Evolutionary conservation across 225 moss, liverwort and hornwort genomes (phyloP), one percentile per base, ranked within the genome.

Genomic region (Sphagnum tenellum): DNA sequence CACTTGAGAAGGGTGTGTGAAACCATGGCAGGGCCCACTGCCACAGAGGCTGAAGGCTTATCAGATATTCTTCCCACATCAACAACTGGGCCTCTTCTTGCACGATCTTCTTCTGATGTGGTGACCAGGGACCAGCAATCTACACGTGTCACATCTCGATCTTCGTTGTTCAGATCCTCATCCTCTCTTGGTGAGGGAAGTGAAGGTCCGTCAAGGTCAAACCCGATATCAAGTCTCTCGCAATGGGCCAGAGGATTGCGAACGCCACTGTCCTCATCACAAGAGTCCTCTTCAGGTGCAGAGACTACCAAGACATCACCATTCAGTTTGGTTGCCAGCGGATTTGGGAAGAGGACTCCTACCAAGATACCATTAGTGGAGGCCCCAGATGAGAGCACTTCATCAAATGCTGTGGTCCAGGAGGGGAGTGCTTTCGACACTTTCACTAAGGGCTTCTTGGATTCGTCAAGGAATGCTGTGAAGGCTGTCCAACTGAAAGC

Each of bases 401-500:
- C 79, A 2, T 76, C 79, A 3, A 70, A 73, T 48, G 47, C 71
- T n/a, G 52, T 46, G 52, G 79, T 0, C 0, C 29, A 75, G 62
- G 29, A 91, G 14, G 82, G 73, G 56, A 76, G 81, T 62, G 81
- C 94, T n/a, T 71, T 91, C 55, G 90, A 71, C 49, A 72, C 87
- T 47, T 69, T 94, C 45, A 94, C 83, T 49, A 88, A 83, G 59
- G 94, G 94, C 4, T 70, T 94, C 47, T 70, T 94, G 57, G 89
- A 75, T 72, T 79, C 83, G 14, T 91, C 91, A 7, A 75, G 83
- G 70, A 91, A 81, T 80, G 94, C 94, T 13, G 94, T 94, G 46
- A 94, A 88, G 75, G 91, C 91, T 63, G 91, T 94, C 2, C 94
- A 94, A 65, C 87, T 80, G 46, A 91, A 86, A 78, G 91, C 94